Evolutionary conservation across 2,329 filamentous ascomycete species (phyloP).

Genomic region (Sporothrix globosa): DNA sequence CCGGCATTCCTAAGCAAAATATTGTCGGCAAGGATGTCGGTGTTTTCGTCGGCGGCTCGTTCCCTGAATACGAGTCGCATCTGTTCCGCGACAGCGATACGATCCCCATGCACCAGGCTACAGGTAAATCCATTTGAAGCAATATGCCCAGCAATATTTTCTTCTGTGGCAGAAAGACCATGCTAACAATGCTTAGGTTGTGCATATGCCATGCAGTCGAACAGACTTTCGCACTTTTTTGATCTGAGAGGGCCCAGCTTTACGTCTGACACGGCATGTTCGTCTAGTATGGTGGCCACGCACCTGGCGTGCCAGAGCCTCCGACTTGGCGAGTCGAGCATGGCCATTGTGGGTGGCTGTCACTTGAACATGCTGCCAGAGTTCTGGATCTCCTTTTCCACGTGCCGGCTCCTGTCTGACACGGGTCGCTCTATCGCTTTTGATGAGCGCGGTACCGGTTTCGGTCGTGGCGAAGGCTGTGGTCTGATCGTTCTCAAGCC

Average conservation of each 20-base stretch:
- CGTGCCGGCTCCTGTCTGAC: slow-evolving; percentile 54
- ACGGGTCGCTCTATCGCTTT: slow-evolving; percentile 57
- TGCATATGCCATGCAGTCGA: slow-evolving; percentile 57
- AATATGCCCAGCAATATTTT: no score
- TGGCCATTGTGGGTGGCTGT: slow-evolving; percentile 54
- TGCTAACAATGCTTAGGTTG: slow-evolving; percentile 42
- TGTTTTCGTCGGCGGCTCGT: slow-evolving; percentile 54
- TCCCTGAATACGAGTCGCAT: slow-evolving; percentile 54
- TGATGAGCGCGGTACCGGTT: slow-evolving; percentile 58
- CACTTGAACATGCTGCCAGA: slow-evolving; percentile 54
- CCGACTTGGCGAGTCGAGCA: slow-evolving; percentile 50
- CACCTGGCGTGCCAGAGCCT: slow-evolving; percentile 56
- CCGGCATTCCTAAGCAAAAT: slow-evolving; percentile 53
- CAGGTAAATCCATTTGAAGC: slow-evolving; percentile 41
- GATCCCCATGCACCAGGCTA: slow-evolving; percentile 57
- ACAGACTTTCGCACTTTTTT: slow-evolving; percentile 60
- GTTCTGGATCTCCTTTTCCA: slow-evolving; percentile 52
- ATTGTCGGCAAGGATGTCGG: slow-evolving; percentile 54
- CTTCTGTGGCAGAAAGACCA: no score
- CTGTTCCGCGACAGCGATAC: slow-evolving; percentile 51
- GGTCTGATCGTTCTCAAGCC: slow-evolving; percentile 61
- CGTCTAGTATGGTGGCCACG: slow-evolving; percentile 54
- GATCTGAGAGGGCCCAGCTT: slow-evolving; percentile 58
- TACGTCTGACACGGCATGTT: slow-evolving; percentile 58
- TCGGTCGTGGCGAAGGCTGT: slow-evolving; percentile 63